A percentile compares a stretch with the other conserved stretches of the same genome.
phyloP scores from a whole-genome alignment of 2,329 filamentous ascomycete species.

The Aquanectria penicillioides region DNA sequence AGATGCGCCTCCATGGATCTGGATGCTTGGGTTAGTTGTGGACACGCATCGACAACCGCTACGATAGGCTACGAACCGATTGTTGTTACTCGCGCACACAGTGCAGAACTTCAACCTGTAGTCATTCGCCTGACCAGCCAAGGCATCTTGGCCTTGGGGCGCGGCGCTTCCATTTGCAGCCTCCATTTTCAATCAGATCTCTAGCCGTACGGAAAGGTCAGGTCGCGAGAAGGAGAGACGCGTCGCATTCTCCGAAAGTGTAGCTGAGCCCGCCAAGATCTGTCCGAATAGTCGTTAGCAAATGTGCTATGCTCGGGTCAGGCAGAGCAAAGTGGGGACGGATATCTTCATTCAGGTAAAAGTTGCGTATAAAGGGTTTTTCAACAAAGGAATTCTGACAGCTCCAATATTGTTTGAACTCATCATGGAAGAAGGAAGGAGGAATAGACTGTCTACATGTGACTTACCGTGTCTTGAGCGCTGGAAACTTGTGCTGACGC shows the following conservation, averaged over 20 bases:
- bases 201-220: slow-evolving; percentile 32
- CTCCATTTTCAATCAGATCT: slow-evolving; percentile 50
- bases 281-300: slow-evolving; percentile 27
- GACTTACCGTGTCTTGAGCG: slow-evolving; percentile 37
- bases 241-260: slow-evolving; percentile 37
- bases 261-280: slow-evolving; percentile 3
- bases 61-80: slow-evolving; percentile 69
- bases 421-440: slow-evolving; percentile 53
- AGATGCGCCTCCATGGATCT: slow-evolving; percentile 93
- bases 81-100: slow-evolving; percentile 98
- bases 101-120: slow-evolving; percentile 98
- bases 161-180: slow-evolving; percentile 51
- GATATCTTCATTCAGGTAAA: slow-evolving; percentile 48
- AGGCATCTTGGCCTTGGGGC: slow-evolving; percentile 52
- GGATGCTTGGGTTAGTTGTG: slow-evolving; percentile 15
- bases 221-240: slow-evolving; percentile 11
- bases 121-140: slow-evolving; percentile 62
- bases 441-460: background rate
- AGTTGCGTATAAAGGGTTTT: slow-evolving; percentile 68
- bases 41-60: background rate
- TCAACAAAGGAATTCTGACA: slow-evolving; percentile 77
- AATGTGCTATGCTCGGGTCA: background rate
- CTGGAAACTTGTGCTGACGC: background rate
- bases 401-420: slow-evolving; percentile 75
- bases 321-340: background rate